Evolutionary conservation across 495 filamentous ascomycete species (phyloP).

Genomic region (Penicillium taxi): DNA sequence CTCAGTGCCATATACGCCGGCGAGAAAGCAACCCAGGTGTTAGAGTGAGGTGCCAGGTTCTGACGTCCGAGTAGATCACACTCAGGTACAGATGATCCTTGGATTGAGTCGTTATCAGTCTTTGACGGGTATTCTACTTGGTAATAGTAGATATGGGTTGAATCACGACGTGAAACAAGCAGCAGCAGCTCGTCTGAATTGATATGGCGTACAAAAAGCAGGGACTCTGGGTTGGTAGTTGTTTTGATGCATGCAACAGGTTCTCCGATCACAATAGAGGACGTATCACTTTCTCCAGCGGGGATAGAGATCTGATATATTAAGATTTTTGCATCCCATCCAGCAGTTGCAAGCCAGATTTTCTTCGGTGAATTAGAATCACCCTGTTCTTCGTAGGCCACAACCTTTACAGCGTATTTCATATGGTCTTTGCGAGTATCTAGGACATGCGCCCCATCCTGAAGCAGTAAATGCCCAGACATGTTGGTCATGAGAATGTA

Average conservation of each 20-base stretch:
- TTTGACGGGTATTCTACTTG: slow-evolving; percentile 19
- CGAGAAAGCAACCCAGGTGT: slow-evolving; percentile 57
- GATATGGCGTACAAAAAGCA: slow-evolving; percentile 47
- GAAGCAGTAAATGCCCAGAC: slow-evolving; percentile 53
- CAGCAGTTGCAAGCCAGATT: slow-evolving; percentile 52
- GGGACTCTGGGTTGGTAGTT: slow-evolving; percentile 54
- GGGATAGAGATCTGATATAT: slow-evolving; percentile 38
- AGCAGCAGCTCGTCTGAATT: slow-evolving; percentile 40
- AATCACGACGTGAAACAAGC: slow-evolving; percentile 52
- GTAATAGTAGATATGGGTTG: slow-evolving; percentile 56
- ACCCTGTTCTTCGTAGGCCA: slow-evolving; percentile 26
- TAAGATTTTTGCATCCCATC: slow-evolving; percentile 55
- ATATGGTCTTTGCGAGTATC: slow-evolving; percentile 48
- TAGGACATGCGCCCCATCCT: slow-evolving; percentile 30
- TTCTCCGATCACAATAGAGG: slow-evolving; percentile 17
- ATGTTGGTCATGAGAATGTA: slow-evolving; percentile 48
- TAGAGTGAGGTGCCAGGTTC: slow-evolving; percentile 58
- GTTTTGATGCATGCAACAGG: slow-evolving; percentile 44
- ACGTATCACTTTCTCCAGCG: slow-evolving; percentile 1
- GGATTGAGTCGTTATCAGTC: neutral
- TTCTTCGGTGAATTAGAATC: slow-evolving; percentile 1
- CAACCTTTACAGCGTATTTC: slow-evolving; percentile 56
- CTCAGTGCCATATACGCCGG: slow-evolving; percentile 50
- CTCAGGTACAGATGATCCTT: slow-evolving; percentile 7
- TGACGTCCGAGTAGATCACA: slow-evolving; percentile 45